Conservation (phyloP, 805 yeast species). For the Metahyphopichia silvanorum region DNA sequence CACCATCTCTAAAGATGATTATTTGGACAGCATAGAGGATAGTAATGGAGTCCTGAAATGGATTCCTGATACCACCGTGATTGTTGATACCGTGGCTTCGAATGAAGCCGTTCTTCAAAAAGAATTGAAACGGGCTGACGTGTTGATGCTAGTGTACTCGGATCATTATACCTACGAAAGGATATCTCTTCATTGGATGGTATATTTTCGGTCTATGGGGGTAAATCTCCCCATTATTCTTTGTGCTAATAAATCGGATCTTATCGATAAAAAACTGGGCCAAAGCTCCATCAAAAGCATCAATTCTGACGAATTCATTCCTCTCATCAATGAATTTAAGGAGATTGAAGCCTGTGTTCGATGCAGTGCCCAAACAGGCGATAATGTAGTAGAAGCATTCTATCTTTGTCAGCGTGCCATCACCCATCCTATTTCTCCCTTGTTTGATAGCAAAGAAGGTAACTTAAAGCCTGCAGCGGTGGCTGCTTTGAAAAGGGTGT, state of each 20-base stretch:
- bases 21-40: constrained; percentile 42
- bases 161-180: constrained; percentile 95
- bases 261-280: constrained; percentile 39
- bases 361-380: constrained; percentile 79
- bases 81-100: constrained; percentile 76
- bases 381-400: constrained; percentile 87
- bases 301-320: constrained; percentile 76
- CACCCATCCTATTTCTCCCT: constrained; percentile 87
- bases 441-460: constrained; percentile 89
- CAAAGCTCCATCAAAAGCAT: constrained; percentile 37
- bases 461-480: constrained; percentile 73
- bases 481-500: constrained; percentile 75
- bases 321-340: constrained; percentile 83
- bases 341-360: constrained; percentile 91
- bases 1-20: constrained; percentile 65
- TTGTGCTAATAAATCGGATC: constrained; percentile 79
- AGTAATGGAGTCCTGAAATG: constrained; percentile 19
- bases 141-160: constrained; percentile 89
- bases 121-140: constrained; percentile 83
- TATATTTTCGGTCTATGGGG: constrained; percentile 87
- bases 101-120: constrained; percentile 59
- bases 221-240: constrained; percentile 90
- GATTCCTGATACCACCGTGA: constrained; percentile 52
- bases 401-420: constrained; percentile 92
- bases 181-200: constrained; percentile 91